Evolutionary conservation across 106 monocot genomes (phyloP).

Genomic region (Phalaenopsis equestris): DNA sequence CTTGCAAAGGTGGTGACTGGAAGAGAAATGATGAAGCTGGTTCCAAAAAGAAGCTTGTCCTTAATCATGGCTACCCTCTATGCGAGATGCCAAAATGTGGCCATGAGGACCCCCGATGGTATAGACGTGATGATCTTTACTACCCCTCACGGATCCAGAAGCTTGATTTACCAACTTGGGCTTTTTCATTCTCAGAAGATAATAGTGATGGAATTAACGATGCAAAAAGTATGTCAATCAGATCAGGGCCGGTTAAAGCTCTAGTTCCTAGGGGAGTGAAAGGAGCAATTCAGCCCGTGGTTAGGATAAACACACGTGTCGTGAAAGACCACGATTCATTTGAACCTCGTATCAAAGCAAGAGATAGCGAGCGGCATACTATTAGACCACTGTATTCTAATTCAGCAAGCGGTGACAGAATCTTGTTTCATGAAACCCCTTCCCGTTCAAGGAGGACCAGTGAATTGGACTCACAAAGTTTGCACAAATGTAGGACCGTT

Average conservation of each 20-base stretch:
- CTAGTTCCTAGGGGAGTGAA: conserved; percentile 45
- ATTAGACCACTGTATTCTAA: conserved; percentile 41
- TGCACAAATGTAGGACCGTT: conserved; percentile 34
- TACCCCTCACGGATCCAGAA: conserved; percentile 40
- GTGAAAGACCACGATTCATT: conserved; percentile 57
- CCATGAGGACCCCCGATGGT: conserved; percentile 75
- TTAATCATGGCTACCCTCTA: conserved; percentile 82
- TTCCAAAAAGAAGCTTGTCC: conserved; percentile 65
- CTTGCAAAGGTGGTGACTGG: conserved; percentile 98
- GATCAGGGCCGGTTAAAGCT: conserved; percentile 27
- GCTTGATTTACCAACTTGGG: conserved; percentile 82
- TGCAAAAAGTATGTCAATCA: conserved; percentile 31
- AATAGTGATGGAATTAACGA: conserved; percentile 48
- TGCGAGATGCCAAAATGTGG: conserved; percentile 75
- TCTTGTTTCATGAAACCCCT: conserved; percentile 32
- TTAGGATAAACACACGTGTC: conserved; percentile 85
- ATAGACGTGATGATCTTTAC: conserved; percentile 64
- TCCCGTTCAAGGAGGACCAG: conserved; percentile 27
- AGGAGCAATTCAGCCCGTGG: conserved; percentile 71
- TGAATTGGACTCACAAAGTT: conserved; percentile 47
- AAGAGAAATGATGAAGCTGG: conserved; percentile 79
- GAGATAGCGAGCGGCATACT: conserved; percentile 44
- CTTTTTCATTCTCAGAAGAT: conserved; percentile 69
- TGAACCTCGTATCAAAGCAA: conserved; percentile 38
- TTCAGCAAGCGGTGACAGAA: conserved; percentile 39